Evolutionary conservation across 179 eudicot genomes (phyloP), one percentile per base, ranked within the genome.

Genomic region (Pouteria campechiana): DNA sequence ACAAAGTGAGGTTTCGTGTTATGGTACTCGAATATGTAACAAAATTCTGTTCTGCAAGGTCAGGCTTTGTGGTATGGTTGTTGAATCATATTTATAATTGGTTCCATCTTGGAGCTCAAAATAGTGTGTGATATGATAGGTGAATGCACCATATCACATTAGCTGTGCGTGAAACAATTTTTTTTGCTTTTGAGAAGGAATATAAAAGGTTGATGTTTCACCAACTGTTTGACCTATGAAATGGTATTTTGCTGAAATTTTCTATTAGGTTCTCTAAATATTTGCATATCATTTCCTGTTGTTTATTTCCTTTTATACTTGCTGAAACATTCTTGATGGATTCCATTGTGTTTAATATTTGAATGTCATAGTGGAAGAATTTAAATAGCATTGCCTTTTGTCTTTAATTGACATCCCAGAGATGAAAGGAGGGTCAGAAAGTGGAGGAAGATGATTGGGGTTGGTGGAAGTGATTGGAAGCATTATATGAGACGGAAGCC

Each of bases 381-480:
- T 2, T 5, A 8, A 12, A 11, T 48, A 2, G 32, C 35, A 4
- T 7, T 14, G 6, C 7, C 13, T 25, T 29, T 10, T 11, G 20
- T 11, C 13, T 18, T 3, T 3, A 17, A 17, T 23, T 1, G 25
- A 28, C 33, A 50, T 55, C 56, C 28, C 79, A 90, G 98, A 92
- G 94, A 87, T 58, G 94, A 90, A 67, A 65, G 83, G 53, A 82
- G 85, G 57, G 73, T 82, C 50, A 75, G 74, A 48, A 90, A 90
- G 77, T 90, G 98, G 96, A 70, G 98, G 56, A 90, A 75, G 63
- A 90, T 87, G 98, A 86, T 90, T 57, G 98, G 98, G 49, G 81
- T 79, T 53, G 98, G 96, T 55, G 99, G 96, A 25, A 78, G 85
- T 53, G 99, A 90, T 56, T 87, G 94, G 96, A 90, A 86, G 70